A percentile compares a stretch with the other conserved stretches of the same genome.
These are phyloP conservation scores for Silene conica DNA, from an alignment of 148 eudicot species.

Conservation along the genomic window DNA sequence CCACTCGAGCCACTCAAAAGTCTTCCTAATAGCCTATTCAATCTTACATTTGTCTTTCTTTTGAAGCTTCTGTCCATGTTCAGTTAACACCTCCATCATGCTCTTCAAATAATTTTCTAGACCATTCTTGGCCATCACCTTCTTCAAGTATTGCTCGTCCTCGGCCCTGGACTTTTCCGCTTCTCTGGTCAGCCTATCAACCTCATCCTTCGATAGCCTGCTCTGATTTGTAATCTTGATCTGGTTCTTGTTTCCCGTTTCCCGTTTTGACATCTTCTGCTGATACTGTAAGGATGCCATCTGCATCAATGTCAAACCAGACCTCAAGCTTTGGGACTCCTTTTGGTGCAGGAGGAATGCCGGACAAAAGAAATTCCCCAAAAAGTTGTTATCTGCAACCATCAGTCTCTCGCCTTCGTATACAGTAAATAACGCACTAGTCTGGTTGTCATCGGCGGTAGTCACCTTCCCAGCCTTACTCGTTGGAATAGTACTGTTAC, in stretches of 20 bases:
- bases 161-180: constrained; percentile 22
- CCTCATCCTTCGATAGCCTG: constrained; percentile 14
- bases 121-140: constrained; percentile 19
- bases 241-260: constrained; percentile 21
- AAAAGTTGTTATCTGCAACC: constrained; percentile 14
- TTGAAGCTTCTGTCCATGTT: background rate
- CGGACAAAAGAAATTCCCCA: constrained; percentile 6
- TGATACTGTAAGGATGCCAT: constrained; percentile 21
- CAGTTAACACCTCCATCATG: background rate
- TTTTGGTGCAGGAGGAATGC: constrained; percentile 14
- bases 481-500: constrained; percentile 18
- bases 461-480: background rate
- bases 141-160: constrained; percentile 18
- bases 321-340: background rate
- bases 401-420: constrained; percentile 26
- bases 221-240: constrained; percentile 26
- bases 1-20: constrained; percentile 19
- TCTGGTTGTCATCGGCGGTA: background rate
- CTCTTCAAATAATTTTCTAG: constrained; percentile 16
- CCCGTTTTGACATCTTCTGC: constrained; percentile 22
- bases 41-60: background rate
- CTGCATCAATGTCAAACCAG: constrained; percentile 24
- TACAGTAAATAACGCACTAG: background rate
- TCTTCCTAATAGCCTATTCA: constrained; percentile 3
- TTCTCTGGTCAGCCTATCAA: constrained; percentile 24